These are phyloP conservation scores for Eucalyptus shirleyi DNA, from an alignment of 345 rosid species.

Conservation along the genomic window DNA sequence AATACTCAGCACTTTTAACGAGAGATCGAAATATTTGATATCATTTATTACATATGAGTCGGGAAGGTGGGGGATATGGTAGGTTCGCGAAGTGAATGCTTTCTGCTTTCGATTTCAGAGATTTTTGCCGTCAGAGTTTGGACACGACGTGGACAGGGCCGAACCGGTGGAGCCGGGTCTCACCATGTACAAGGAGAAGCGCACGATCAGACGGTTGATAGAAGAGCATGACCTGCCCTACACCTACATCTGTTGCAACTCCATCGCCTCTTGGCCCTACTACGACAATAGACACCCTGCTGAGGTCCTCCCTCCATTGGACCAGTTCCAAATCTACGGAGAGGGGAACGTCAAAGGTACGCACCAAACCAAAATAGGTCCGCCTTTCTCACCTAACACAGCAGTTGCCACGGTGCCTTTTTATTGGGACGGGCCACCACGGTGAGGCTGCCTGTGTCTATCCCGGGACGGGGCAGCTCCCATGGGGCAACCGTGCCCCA, in stretches of 20 bases:
- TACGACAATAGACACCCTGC: slow-evolving; percentile 51
- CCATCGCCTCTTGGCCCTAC: slow-evolving; percentile 80
- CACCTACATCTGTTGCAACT: slow-evolving; percentile 69
- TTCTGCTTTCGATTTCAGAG: slow-evolving; percentile 12
- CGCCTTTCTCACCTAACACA: background rate
- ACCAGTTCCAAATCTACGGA: slow-evolving; percentile 51
- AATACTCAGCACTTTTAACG: background rate
- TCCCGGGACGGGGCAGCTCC: background rate
- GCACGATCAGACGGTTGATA: slow-evolving; percentile 19
- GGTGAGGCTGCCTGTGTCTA: background rate
- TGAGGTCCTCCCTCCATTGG: slow-evolving; percentile 50
- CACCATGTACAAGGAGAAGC: slow-evolving; percentile 37
- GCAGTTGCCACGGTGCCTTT: background rate
- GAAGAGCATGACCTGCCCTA: slow-evolving; percentile 29
- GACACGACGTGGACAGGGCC: slow-evolving; percentile 57
- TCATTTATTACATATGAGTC: too few relatives aligned
- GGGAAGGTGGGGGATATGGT: background rate
- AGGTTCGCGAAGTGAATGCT: background rate
- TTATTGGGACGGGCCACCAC: background rate
- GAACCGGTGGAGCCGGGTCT: slow-evolving; percentile 62
- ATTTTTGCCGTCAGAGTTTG: slow-evolving; percentile 66
- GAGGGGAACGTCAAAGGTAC: slow-evolving; percentile 60
- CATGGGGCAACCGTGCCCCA: background rate
- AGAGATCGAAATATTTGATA: background rate
- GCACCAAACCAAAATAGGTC: background rate